A percentile compares a stretch with the other conserved stretches of the same genome.
These are phyloP conservation scores for Penstemon barbatus DNA, from an alignment of 257 asterid genomes.

Conservation along the genomic window DNA sequence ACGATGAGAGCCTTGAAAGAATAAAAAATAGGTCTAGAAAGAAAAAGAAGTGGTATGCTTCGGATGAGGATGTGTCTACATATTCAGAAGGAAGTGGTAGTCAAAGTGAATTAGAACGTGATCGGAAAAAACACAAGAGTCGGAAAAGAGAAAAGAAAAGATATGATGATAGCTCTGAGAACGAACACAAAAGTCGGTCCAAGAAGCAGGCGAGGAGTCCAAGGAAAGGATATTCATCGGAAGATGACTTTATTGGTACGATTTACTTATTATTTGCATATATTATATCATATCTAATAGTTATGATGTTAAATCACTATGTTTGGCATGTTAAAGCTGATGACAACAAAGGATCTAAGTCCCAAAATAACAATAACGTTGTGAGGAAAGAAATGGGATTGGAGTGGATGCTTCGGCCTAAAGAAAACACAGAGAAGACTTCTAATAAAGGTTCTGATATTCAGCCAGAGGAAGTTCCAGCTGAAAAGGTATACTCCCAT, in stretches of 20 bases:
- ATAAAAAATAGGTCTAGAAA: conserved; percentile 56
- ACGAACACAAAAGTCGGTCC: conserved; percentile 33
- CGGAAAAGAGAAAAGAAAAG: conserved; percentile 42
- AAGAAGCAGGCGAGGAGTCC: conserved; percentile 41
- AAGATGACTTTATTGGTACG: conserved; percentile 38
- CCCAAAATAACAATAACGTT: conserved; percentile 31
- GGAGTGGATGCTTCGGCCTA: conserved; percentile 96
- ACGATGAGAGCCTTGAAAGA: conserved; percentile 59
- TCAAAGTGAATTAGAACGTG: conserved; percentile 40
- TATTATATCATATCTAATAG: neutral
- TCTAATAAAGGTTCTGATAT: conserved; percentile 33
- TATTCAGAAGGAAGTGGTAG: conserved; percentile 48
- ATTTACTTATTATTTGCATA: neutral
- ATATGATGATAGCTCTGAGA: conserved; percentile 33
- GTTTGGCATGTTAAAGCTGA: conserved; percentile 31
- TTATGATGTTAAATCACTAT: conserved; percentile 1
- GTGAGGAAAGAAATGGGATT: conserved; percentile 84
- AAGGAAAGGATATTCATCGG: conserved; percentile 40
- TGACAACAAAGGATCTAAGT: conserved; percentile 42
- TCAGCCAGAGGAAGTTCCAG: conserved; percentile 50
- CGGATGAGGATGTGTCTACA: conserved; percentile 70
- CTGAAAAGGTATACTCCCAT: conserved; percentile 55
- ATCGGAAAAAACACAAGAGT: conserved; percentile 37
- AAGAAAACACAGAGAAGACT: conserved; percentile 43
- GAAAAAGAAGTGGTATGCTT: conserved; percentile 85